Conservation (phyloP, 1,284 basidiomycete genomes). For the Leccinum fallax region DNA sequence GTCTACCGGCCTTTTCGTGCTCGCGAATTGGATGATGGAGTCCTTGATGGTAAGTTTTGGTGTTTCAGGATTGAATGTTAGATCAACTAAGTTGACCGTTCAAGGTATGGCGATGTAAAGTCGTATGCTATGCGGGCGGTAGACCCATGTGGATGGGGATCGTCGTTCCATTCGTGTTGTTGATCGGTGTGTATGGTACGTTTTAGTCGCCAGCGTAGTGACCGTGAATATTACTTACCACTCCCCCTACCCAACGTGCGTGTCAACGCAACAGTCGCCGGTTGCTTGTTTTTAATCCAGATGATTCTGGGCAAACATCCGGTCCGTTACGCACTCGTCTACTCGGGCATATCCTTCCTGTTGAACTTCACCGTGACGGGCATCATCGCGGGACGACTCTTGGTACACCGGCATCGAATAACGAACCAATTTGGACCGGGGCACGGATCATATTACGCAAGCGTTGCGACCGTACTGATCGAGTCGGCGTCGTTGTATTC, state of each 20-base stretch:
- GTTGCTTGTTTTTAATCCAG: slow-evolving; percentile 13
- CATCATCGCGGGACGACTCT: slow-evolving; percentile 21
- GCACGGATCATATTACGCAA: slow-evolving; percentile 19
- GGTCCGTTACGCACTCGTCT: slow-evolving; percentile 7
- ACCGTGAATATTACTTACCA: slow-evolving; percentile 2
- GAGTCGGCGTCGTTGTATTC: slow-evolving; percentile 31
- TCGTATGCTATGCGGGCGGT: slow-evolving; percentile 21
- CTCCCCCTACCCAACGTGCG: neutral
- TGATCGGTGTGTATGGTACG: slow-evolving; percentile 20
- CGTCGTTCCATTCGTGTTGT: slow-evolving; percentile 11
- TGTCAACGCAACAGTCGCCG: slow-evolving; percentile 11
- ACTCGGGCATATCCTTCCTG: slow-evolving; percentile 17
- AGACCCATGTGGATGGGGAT: slow-evolving; percentile 14
- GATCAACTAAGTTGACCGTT: neutral
- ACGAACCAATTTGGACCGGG: slow-evolving; percentile 16
- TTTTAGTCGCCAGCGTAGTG: neutral
- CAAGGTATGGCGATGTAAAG: slow-evolving; percentile 31
- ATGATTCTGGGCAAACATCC: neutral
- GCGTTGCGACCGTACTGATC: slow-evolving; percentile 19
- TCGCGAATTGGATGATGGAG: slow-evolving; percentile 31
- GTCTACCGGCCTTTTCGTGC: slow-evolving; percentile 15
- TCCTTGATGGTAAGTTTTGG: slow-evolving; percentile 24
- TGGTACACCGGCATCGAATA: slow-evolving; percentile 19
- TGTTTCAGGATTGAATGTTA: neutral
- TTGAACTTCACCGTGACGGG: slow-evolving; percentile 24